Conservation (phyloP, 768 basidiomycete species). For the Daedaleopsis nitida region DNA sequence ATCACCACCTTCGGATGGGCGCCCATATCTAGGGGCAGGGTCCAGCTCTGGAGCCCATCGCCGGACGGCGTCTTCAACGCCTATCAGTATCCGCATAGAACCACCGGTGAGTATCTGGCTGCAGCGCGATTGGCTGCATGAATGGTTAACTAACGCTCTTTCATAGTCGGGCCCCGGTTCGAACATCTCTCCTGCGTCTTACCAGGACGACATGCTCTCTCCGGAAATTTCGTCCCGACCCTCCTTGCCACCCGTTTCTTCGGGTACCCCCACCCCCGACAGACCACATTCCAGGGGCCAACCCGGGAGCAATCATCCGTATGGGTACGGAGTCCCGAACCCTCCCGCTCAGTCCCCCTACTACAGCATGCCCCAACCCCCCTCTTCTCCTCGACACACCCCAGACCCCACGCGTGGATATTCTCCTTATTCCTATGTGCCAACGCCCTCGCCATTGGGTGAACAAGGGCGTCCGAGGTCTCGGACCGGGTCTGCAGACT, state of each 20-base stretch:
- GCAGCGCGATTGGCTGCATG: background rate
- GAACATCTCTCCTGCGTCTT: conserved; percentile 18
- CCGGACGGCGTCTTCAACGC: conserved; percentile 13
- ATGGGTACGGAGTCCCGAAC: conserved; percentile 1
- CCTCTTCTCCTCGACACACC: conserved; percentile 10
- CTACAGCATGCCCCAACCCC: conserved; percentile 7
- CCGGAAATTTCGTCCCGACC: conserved; percentile 14
- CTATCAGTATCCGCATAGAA: conserved; percentile 23
- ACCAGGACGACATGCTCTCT: conserved; percentile 23
- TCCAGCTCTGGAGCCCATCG: conserved; percentile 6
- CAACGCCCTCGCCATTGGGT: conserved; percentile 3
- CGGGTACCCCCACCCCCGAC: conserved; percentile 6
- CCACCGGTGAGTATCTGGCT: conserved; percentile 26
- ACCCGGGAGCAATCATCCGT: background rate
- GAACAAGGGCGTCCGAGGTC: conserved; percentile 5
- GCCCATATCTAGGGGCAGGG: conserved; percentile 11
- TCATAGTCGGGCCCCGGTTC: conserved; percentile 25
- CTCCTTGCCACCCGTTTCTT: conserved; percentile 4
- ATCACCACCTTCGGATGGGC: conserved; percentile 12
- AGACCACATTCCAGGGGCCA: conserved; percentile 13
- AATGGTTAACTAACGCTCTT: background rate
- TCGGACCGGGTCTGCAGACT: background rate
- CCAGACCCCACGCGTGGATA: conserved; percentile 7
- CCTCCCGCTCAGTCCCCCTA: background rate
- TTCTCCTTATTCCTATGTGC: conserved; percentile 9